Base-by-base conservation (phyloP, 768 basidiomycete genomes). In the Phaeotremella skinneri region DNA sequence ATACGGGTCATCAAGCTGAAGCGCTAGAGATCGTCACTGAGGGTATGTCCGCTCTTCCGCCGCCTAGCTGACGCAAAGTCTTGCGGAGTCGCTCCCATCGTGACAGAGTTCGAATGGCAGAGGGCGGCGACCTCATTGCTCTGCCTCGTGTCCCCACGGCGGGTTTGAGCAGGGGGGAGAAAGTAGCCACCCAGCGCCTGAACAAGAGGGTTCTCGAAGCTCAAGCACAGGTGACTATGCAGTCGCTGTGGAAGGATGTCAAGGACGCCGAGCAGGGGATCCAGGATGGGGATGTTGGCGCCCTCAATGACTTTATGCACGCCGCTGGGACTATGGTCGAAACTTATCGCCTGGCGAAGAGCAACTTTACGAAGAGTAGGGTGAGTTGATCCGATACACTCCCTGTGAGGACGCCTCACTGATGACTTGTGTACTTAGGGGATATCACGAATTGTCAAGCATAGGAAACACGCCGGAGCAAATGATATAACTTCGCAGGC, bases 261-360 rank as follows among this genome's bases (percentile, higher is more conserved):
- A 3, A 79, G 66, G 16, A 83, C 85, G 81, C 73, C 34, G 73
- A 70, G 11, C 76, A 73, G 4, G 80, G 74, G 7, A 74, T 79
- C 13, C 70, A 66, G 1, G 73, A 69, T 2, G 81, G 80, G 2
- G 80, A 83, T 21, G 77, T 78, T 1, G 83, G 83, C 14, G 83
- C 84, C 3, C 80, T 83, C 56, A 81, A 83, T 51, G 83, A 87
- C 66, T 97, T 92, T 88, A 78, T 94, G 63, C 71, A 86, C 27
- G 86, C 90, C 67, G 90, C 91, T 0, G 89, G 90, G 71, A 87
- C 84, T 66, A 80, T 99, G 47, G 83, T 96, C 2, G 92, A 96
- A 60, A 86, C 84, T 74, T 97, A 92, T 78, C 80, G 94, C 52
- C 87, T 91, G 79, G 92, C 92, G 0, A 82, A 86, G 61, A 84